Conservation (phyloP, 2,329 filamentous ascomycete species). For the Scytalidium lignicola region DNA sequence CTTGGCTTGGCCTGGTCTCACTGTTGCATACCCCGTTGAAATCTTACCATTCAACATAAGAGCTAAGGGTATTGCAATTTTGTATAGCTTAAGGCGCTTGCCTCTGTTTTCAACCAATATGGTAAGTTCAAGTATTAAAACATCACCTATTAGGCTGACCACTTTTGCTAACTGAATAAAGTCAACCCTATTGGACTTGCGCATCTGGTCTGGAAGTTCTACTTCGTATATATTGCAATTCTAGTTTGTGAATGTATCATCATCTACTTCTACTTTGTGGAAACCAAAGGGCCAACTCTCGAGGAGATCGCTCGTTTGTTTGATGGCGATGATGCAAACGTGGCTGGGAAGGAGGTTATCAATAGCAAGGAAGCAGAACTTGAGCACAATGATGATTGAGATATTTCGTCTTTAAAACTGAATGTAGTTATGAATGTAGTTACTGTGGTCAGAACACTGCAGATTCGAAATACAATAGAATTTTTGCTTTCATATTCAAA, state of each 20-base stretch:
- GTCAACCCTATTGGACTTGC: constrained; percentile 18
- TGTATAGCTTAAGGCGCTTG: constrained; percentile 15
- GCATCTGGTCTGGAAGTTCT: constrained; percentile 20
- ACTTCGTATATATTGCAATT: constrained; percentile 26
- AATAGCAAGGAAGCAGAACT: no score
- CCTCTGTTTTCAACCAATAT: constrained; percentile 19
- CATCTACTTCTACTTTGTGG: constrained; percentile 30
- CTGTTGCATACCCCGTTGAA: constrained; percentile 14
- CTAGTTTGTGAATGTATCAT: constrained; percentile 24
- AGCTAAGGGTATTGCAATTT: constrained; percentile 18
- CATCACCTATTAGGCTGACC: no score
- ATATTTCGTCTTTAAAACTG: no score
- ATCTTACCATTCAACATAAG: constrained; percentile 18
- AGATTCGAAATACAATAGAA: no score
- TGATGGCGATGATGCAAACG: constrained; percentile 23
- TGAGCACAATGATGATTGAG: no score
- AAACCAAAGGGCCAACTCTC: constrained; percentile 27
- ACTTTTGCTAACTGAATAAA: neutral
- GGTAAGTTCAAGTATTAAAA: no score
- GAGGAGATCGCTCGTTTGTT: constrained; percentile 28
- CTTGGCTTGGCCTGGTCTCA: constrained; percentile 18
- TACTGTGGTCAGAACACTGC: no score
- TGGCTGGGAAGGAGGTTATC: constrained; percentile 2
- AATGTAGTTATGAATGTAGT: no score
- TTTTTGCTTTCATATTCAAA: no score